Evolutionary conservation across 192 early-diverging fungal genomes (phyloP), one percentile per base, ranked within the genome.

Genomic region (Thamnidium elegans): DNA sequence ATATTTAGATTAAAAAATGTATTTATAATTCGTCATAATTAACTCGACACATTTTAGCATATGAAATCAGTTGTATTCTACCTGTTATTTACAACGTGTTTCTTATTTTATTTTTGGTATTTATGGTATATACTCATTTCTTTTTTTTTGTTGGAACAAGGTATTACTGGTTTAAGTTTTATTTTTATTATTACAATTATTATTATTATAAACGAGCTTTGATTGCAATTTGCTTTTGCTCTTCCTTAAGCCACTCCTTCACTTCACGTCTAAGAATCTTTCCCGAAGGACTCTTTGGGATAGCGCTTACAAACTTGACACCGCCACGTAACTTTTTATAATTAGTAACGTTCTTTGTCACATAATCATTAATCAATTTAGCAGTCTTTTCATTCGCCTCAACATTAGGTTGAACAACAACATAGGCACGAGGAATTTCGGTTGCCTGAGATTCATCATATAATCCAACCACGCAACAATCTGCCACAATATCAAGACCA

Each of bases 281-380:
- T 50, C 92, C 94, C 14, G 85, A 82, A 3, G 88, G 79, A 8
- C 84, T 82, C 55, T 94, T 94, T n/a, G 92, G 92, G 60, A 94
- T 90, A 23, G 65, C 74, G 13, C 78, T 72, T 19, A 89, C 82
- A 65, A 91, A 76, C 19, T 79, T 82, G n/a, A 96, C 80, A 1
- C 92, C 92, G 21, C 90, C 94, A 15, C 87, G 74, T 26, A 96
- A 69, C 61, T 79, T 74, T 82, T 95, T 97, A 80, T 94, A 86
- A 11, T 78, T 70, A 17, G 88, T 79, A 7, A 92, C 91, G 31
- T 78, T 74, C 7, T 55, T 63, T 7, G 77, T 79, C 23, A 94
- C 70, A 77, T 84, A 92, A 3, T 82, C 67, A 43, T 50, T 19
- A 20, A 92, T 75, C 3, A 84, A 78, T 13, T 52, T 70, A 32